phyloP scores from a whole-genome alignment of 1,284 basidiomycete species.

The Marasmius fiardii region DNA sequence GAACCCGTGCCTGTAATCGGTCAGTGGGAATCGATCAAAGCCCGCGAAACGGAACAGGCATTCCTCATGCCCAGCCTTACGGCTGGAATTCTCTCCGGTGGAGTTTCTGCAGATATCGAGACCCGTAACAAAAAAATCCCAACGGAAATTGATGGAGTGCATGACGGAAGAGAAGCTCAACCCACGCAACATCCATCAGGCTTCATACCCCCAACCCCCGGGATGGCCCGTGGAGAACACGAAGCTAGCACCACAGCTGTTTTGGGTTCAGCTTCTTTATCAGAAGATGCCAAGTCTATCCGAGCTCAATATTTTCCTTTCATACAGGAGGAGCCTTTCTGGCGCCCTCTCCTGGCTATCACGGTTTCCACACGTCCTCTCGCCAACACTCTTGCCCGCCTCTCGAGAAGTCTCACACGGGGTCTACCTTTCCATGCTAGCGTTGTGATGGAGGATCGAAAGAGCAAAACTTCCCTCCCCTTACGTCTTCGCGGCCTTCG shows the following conservation, averaged over 20 bases:
- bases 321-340: conserved; percentile 31
- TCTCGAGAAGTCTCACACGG: conserved; percentile 27
- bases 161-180: conserved; percentile 11
- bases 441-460: conserved; percentile 31
- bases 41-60: conserved; percentile 25
- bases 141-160: conserved; percentile 17
- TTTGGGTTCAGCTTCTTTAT: not conserved
- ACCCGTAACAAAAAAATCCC: conserved; percentile 30
- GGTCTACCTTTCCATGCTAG: conserved; percentile 35
- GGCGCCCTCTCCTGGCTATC: conserved; percentile 37
- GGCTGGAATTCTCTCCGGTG: conserved; percentile 30
- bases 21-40: conserved; percentile 29
- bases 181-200: conserved; percentile 17
- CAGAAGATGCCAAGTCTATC: not conserved
- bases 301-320: conserved; percentile 28
- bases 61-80: conserved; percentile 31
- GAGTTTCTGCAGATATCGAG: conserved; percentile 27
- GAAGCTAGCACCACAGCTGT: conserved; percentile 13
- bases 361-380: conserved; percentile 43
- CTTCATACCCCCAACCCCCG: conserved; percentile 17
- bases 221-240: conserved; percentile 13
- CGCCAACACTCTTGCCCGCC: conserved; percentile 32
- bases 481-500: conserved; percentile 34
- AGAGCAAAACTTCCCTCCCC: conserved; percentile 27
- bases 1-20: conserved; percentile 31